These are phyloP conservation scores for Microthlaspi erraticum DNA, from an alignment of 345 rosid genomes.

Conservation along the genomic window DNA sequence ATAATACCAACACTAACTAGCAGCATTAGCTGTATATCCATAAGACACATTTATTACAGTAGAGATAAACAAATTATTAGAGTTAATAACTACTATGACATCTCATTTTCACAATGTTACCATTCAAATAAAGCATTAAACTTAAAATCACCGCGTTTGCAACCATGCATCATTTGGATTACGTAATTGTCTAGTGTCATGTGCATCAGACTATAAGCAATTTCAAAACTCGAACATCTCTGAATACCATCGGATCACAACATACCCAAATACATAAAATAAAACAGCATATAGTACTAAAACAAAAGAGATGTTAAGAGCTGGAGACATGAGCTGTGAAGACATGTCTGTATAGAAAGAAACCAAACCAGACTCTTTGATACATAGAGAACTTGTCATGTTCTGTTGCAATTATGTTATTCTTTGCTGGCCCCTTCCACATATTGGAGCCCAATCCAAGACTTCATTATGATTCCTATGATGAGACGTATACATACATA, in stretches of 20 bases:
- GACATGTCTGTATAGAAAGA: slow-evolving; percentile 36
- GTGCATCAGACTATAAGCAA: slow-evolving; percentile 5
- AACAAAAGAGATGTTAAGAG: slow-evolving; percentile 9
- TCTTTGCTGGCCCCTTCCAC: slow-evolving; percentile 36
- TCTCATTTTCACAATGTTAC: background rate
- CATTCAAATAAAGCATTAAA: background rate
- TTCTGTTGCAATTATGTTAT: slow-evolving; percentile 41
- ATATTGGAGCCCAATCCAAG: slow-evolving; percentile 29
- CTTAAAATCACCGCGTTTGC: background rate
- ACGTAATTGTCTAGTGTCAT: background rate
- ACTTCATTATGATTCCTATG: slow-evolving; percentile 36
- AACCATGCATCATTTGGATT: background rate
- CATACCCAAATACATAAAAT: slow-evolving; percentile 11
- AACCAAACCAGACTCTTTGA: slow-evolving; percentile 39
- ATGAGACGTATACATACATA: slow-evolving; percentile 15
- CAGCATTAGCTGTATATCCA: slow-evolving; percentile 44
- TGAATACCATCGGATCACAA: slow-evolving; percentile 2
- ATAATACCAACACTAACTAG: slow-evolving; percentile 26
- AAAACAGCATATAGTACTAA: background rate
- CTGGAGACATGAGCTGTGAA: slow-evolving; percentile 37
- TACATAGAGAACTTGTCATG: slow-evolving; percentile 38
- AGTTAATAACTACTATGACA: background rate
- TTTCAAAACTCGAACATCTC: background rate
- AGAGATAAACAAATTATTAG: slow-evolving; percentile 2
- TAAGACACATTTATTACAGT: slow-evolving; percentile 23